Evolutionary conservation across 176 grass and related monocot species (phyloP), one percentile per base, ranked within the genome.

Genomic region (Bolboschoenus planiculmis): DNA sequence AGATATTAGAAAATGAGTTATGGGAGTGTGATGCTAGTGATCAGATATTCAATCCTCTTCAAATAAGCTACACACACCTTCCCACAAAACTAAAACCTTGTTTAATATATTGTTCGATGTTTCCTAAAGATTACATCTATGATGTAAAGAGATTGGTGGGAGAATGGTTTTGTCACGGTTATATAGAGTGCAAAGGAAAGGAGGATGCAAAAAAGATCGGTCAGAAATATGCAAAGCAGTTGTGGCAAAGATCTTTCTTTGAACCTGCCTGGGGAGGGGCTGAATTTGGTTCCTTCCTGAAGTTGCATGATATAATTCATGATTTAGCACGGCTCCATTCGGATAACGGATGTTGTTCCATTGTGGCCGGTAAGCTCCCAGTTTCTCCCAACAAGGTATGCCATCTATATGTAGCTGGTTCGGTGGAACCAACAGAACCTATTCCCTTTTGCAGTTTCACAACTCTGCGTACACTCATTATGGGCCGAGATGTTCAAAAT

Each of bases 41-140:
- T 84, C 59, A 84, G 31, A 92, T 81, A 78, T 71, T 87, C 60
- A n/a, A 34, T 42, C 43, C 81, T 72, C 14, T 50, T 71, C 14
- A 72, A 0, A 2, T 31, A 20, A 87, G 79, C 23, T 92, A 47
- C 85, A 78, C 65, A 68, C 76, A 65, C 67, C 86, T 92, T 85
- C 85, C 90, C 21, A 77, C 86, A 62, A 62, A 81, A 10, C 50
- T 87, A 70, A 92, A 88, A 82, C 79, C 84, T 64, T 92, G 90
- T 63, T 89, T 92, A 27, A 8, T 76, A 26, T 76, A 21, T 46
- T 76, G 71, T 50, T 76, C 71, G 18, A 76, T 46, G 37, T 76
- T 76, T 26, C 71, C 71, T 76, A 76, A 46, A 76, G 37, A 76
- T 46, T 76, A 76, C 21, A 0, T 0, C 4, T 72, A 72, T 42